A percentile compares a stretch with the other conserved stretches of the same genome.
Conservation (phyloP, 441 rosid genomes). For the Breynia disticha region DNA sequence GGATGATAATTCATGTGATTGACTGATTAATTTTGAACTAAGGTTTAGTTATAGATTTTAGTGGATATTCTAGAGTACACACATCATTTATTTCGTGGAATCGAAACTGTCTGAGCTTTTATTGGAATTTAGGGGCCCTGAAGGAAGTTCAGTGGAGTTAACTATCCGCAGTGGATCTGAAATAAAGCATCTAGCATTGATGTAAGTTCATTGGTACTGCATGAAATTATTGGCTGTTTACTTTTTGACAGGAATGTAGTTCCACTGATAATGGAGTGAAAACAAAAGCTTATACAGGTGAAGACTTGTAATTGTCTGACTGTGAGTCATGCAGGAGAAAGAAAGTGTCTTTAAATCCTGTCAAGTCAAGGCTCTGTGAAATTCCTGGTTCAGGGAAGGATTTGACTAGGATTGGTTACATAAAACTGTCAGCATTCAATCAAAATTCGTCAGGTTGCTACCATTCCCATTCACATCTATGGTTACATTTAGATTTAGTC, state of each 20-base stretch:
- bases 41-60: too few relatives aligned
- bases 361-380: constrained; percentile 76
- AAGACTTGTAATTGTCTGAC: constrained; percentile 3
- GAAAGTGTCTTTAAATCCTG: constrained; percentile 75
- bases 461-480: constrained; percentile 2
- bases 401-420: constrained; percentile 74
- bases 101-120: constrained; percentile 9
- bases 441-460: constrained; percentile 79
- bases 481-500: neutral
- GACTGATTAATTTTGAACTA: neutral
- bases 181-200: constrained; percentile 55
- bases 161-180: constrained; percentile 69
- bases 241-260: constrained; percentile 5
- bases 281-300: neutral
- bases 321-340: constrained; percentile 52
- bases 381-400: constrained; percentile 61
- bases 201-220: constrained; percentile 27
- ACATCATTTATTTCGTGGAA: neutral
- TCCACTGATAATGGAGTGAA: neutral
- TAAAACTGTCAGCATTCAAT: constrained; percentile 74
- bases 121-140: constrained; percentile 67
- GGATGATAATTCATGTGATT: neutral
- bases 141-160: constrained; percentile 79
- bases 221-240: neutral
- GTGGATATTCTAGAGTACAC: neutral